Percentiles rank a stretch among this genome's conserved stretches.
phyloP scores from a whole-genome alignment of 148 eudicot genomes.

The Silene uniflora region DNA sequence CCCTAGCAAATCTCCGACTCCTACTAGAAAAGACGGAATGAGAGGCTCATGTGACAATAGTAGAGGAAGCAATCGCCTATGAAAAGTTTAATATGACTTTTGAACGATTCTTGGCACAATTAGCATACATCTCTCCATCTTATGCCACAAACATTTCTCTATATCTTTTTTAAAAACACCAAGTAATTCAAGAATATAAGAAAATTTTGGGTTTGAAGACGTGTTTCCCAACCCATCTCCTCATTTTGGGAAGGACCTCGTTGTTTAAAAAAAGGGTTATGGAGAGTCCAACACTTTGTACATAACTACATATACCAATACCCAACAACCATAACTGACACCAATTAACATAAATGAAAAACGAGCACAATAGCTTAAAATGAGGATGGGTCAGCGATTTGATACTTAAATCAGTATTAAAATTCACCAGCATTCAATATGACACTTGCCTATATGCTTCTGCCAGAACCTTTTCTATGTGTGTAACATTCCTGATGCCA shows the following conservation, averaged over 20 bases:
- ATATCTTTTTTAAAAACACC: background rate
- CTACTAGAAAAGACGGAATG: background rate
- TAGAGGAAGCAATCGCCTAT: no score
- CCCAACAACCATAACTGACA: background rate
- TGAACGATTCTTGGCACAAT: background rate
- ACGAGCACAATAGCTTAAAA: background rate
- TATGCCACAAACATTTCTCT: background rate
- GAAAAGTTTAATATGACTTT: background rate
- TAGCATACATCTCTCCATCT: background rate
- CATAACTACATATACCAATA: background rate
- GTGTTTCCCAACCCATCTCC: background rate
- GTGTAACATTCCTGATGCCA: slow-evolving; percentile 97
- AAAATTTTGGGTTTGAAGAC: background rate
- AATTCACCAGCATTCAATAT: background rate
- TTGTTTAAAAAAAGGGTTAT: no score
- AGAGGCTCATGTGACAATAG: background rate
- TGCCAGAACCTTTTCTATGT: slow-evolving; percentile 83
- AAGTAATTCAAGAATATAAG: background rate
- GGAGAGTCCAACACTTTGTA: background rate
- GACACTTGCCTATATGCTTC: slow-evolving; percentile 72
- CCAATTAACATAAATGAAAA: background rate
- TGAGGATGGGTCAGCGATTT: background rate
- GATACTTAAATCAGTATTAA: background rate
- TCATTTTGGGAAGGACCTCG: background rate
- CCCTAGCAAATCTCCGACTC: background rate